Base-by-base conservation (phyloP, 1,139 yeast genomes). In the Pichia sp. region DNA sequence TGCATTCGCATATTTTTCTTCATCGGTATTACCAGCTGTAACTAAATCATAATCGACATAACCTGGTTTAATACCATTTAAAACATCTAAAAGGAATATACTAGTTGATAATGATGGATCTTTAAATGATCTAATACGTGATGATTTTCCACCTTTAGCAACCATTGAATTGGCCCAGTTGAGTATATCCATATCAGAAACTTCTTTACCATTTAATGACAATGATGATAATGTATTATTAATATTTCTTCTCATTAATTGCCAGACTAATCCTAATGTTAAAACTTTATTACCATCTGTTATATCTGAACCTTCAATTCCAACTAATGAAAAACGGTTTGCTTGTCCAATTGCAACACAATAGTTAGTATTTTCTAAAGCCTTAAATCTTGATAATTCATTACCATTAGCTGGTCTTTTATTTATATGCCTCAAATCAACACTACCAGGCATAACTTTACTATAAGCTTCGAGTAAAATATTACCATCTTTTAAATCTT, bases 241-340 rank as follows among this genome's bases (percentile, higher is more conserved):
- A 59, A 92, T 92, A 68, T 92, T 92, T 67, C 95, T 83, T 68
- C 98, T 83, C 99, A 92, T 92, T 62, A 92, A 77, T 73, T 92
- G 99, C 99, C 99, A 92, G 38, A 92, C 97, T 53, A 92, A 78
- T n/a, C 95, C 98, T 59, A 94, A 76, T 0, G 96, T 88, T 58
- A 94, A 76, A 47, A 94, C 75, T 64, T 86, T 87, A 64, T 85
- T 85, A 57, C 97, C 97, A 66, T 92, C 98, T 43, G 88, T 86
- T 58, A 92, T 92, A 69, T 92, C 98, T 6, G 96, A 88, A 46
- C 99, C 99, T 67, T 92, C 98, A 57, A 92, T 94, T 58, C 98
- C 98, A 44, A 92, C 99, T 50, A 92, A 76, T 1, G 97, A 89
- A 67, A 94, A 92, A 48, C 83, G 81, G 66, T 87, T 86, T 39